phyloP scores from a whole-genome alignment of 2,329 filamentous ascomycete genomes.

The Hypomyces rosellus region DNA sequence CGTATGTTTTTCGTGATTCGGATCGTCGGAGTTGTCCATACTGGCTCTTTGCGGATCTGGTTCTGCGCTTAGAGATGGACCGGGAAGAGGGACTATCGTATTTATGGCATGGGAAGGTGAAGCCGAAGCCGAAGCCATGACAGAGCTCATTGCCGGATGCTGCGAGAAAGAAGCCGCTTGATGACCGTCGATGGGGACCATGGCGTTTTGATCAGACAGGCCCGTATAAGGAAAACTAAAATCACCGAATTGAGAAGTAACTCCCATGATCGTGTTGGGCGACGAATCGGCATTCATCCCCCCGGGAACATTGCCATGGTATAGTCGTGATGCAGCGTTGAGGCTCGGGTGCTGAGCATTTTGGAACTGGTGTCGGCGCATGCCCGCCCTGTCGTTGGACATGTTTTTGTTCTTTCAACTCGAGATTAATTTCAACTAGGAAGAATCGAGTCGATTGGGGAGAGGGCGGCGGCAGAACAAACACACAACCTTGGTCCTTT shows the following conservation, averaged over 20 bases:
- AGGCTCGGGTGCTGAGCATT: slow-evolving; percentile 25
- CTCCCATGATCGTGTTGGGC: slow-evolving; percentile 34
- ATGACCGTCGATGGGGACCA: slow-evolving; percentile 23
- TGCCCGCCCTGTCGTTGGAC: slow-evolving; percentile 23
- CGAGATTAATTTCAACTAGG: not conserved
- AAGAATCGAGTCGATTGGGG: not conserved
- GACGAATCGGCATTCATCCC: slow-evolving; percentile 17
- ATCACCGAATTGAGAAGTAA: slow-evolving; percentile 42
- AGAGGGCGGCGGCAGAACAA: not conserved
- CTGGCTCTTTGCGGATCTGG: slow-evolving; percentile 21
- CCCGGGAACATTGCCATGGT: slow-evolving; percentile 16
- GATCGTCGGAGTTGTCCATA: slow-evolving; percentile 40
- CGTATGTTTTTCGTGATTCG: slow-evolving; percentile 36
- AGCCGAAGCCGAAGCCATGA: slow-evolving; percentile 12
- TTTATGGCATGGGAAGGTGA: slow-evolving; percentile 16
- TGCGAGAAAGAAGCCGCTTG: slow-evolving; percentile 30
- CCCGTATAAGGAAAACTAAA: slow-evolving; percentile 45
- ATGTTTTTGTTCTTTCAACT: slow-evolving; percentile 17
- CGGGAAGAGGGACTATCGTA: slow-evolving; percentile 14
- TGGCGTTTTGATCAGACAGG: slow-evolving; percentile 24
- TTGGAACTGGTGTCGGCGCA: slow-evolving; percentile 22
- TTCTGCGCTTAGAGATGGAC: slow-evolving; percentile 19
- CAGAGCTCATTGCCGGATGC: slow-evolving; percentile 13
- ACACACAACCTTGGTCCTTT: not conserved
- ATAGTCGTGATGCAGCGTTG: slow-evolving; percentile 20